phyloP scores from a whole-genome alignment of 2,329 filamentous ascomycete species.

The Tolypocladium inflatum region DNA sequence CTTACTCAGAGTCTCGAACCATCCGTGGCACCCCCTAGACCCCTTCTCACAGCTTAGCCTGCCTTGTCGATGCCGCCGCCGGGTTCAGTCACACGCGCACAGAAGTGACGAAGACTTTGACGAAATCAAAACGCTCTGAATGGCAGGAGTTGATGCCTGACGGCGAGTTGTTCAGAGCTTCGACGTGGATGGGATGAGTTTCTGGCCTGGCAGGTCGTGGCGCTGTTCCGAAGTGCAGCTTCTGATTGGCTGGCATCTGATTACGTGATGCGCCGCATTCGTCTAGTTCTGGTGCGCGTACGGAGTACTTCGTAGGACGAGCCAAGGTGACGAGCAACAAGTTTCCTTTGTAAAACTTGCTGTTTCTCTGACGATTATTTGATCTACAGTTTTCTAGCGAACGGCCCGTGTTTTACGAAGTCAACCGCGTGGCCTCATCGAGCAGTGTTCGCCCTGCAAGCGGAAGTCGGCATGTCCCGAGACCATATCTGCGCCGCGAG shows the following conservation, averaged over 20 bases:
- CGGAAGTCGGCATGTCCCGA: too few relatives aligned
- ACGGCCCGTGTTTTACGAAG: too few relatives aligned
- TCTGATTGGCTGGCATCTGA: constrained; percentile 4
- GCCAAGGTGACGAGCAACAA: not conserved
- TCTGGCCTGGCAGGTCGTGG: not conserved
- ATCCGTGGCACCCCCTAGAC: not conserved
- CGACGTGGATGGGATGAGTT: not conserved
- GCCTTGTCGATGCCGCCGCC: not conserved
- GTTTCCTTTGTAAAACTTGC: not conserved
- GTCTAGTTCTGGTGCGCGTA: not conserved
- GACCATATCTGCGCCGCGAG: too few relatives aligned
- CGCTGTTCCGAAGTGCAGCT: not conserved
- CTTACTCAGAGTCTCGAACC: not conserved
- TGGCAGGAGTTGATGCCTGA: constrained; percentile 1
- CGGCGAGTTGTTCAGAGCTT: not conserved
- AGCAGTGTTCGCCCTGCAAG: too few relatives aligned
- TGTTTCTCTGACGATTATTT: not conserved
- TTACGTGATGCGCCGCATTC: constrained; percentile 6
- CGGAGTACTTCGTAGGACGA: too few relatives aligned
- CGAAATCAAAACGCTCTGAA: not conserved
- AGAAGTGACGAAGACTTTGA: not conserved
- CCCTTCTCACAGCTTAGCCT: not conserved
- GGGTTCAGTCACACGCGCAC: not conserved
- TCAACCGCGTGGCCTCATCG: too few relatives aligned
- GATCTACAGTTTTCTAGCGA: not conserved